Percentiles rank a stretch among this genome's conserved stretches.
These are phyloP conservation scores for Venturia effusa DNA, from an alignment of 2,329 filamentous ascomycete genomes.

Conservation along the genomic window DNA sequence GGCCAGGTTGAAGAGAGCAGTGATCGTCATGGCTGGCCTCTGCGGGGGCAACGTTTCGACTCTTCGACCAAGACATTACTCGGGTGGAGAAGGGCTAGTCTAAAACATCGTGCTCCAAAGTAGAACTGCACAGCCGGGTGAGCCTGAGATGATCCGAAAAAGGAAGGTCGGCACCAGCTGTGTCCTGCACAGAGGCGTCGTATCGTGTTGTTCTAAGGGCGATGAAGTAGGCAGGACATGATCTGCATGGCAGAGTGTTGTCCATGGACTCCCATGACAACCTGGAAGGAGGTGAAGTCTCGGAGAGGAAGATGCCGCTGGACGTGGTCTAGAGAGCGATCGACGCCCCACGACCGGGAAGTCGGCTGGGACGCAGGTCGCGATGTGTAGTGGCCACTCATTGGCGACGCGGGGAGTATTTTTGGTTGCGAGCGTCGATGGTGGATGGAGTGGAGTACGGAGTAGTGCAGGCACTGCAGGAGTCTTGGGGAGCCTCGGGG, in stretches of 20 bases:
- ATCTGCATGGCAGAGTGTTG: not conserved
- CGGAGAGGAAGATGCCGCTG: not conserved
- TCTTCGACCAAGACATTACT: not conserved
- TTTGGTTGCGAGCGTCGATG: not conserved
- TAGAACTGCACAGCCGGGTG: not conserved
- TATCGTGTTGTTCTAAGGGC: not conserved
- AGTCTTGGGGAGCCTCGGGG: too few species aligned
- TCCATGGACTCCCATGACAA: not conserved
- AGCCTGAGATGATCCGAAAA: not conserved
- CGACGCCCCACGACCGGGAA: not conserved
- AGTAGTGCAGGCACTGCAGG: too few species aligned
- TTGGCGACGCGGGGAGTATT: not conserved
- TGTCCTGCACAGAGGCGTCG: not conserved
- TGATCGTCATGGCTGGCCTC: not conserved
- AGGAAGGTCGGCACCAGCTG: not conserved
- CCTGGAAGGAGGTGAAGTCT: too few species aligned
- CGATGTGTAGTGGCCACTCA: not conserved
- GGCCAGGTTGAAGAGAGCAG: not conserved
- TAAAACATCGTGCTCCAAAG: not conserved
- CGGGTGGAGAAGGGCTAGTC: not conserved
- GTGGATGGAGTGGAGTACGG: too few species aligned
- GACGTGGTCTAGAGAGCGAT: not conserved
- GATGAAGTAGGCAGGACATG: not conserved
- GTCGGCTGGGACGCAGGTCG: not conserved
- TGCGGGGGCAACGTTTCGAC: not conserved